These are phyloP conservation scores for Phytophthora idaei DNA, from an alignment of 352 stramenopile genomes.

Conservation along the genomic window DNA sequence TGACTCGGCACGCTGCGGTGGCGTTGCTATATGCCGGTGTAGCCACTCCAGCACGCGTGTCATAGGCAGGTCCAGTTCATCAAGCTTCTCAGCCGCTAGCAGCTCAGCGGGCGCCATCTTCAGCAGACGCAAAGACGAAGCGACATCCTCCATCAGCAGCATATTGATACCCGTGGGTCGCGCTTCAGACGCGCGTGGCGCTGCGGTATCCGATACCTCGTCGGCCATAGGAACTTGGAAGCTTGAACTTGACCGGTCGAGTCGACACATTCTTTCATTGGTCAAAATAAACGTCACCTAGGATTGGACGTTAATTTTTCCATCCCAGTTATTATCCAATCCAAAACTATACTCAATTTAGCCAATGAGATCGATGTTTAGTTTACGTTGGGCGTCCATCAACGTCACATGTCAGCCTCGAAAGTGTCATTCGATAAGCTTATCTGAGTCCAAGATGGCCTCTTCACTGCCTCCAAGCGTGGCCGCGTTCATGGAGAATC, in stretches of 20 bases:
- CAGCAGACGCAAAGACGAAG: conserved; percentile 17
- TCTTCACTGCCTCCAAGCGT: conserved; percentile 20
- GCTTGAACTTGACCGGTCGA: conserved; percentile 24
- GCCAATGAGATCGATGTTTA: conserved; percentile 12
- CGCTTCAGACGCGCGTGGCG: neutral
- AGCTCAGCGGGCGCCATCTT: neutral
- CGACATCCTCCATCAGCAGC: conserved; percentile 18
- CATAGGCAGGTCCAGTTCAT: conserved; percentile 19
- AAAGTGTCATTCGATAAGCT: conserved; percentile 5
- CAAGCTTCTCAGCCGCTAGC: conserved; percentile 15
- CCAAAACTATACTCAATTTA: neutral
- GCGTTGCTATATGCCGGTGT: conserved; percentile 14
- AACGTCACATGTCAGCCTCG: neutral
- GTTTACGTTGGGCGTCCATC: neutral
- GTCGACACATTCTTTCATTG: conserved; percentile 8
- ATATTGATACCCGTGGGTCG: conserved; percentile 9
- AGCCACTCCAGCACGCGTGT: conserved; percentile 21
- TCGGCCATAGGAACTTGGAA: conserved; percentile 2
- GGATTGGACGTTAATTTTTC: neutral
- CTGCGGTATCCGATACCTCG: neutral
- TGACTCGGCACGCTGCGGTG: neutral
- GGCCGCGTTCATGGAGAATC: conserved; percentile 28
- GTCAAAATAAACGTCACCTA: neutral
- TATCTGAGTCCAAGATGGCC: neutral
- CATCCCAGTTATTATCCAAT: neutral